Evolutionary conservation across 352 stramenopile genomes (phyloP).

Genomic region (Globisporangium iwayamae): DNA sequence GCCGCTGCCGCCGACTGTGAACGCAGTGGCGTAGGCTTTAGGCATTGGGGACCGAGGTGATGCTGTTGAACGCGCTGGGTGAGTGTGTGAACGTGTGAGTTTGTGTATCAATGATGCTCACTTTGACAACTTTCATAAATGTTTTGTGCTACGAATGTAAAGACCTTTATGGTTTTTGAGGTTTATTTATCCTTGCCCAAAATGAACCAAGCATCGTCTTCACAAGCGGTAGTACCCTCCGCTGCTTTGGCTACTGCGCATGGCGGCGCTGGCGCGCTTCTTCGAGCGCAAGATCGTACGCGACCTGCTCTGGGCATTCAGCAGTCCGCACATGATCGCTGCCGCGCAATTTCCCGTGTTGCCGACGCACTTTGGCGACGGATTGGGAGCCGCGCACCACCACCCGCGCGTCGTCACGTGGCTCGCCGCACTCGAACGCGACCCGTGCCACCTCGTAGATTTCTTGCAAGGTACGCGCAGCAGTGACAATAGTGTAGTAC

Average conservation of each 20-base stretch:
- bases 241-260: too few species aligned
- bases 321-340: slow-evolving; percentile 58
- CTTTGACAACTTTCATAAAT: not conserved
- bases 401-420: slow-evolving; percentile 36
- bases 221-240: too few species aligned
- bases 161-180: too few species aligned
- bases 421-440: slow-evolving; percentile 36
- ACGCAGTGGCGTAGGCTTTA: not conserved
- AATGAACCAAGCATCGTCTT: not conserved
- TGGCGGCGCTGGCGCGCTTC: not conserved
- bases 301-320: slow-evolving; percentile 60
- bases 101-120: not conserved
- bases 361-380: slow-evolving; percentile 28
- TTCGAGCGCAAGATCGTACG: slow-evolving; percentile 54
- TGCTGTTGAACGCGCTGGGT: not conserved
- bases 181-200: not conserved
- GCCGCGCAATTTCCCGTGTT: slow-evolving; percentile 40
- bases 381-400: slow-evolving; percentile 16
- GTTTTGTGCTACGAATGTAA: not conserved
- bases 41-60: not conserved
- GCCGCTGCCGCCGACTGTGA: not conserved
- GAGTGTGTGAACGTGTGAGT: not conserved
- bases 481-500: too few species aligned
- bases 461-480: slow-evolving; percentile 51
- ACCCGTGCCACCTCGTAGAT: slow-evolving; percentile 37